Base-by-base conservation (phyloP, 495 filamentous ascomycete genomes). In the Penicillium ucsense region DNA sequence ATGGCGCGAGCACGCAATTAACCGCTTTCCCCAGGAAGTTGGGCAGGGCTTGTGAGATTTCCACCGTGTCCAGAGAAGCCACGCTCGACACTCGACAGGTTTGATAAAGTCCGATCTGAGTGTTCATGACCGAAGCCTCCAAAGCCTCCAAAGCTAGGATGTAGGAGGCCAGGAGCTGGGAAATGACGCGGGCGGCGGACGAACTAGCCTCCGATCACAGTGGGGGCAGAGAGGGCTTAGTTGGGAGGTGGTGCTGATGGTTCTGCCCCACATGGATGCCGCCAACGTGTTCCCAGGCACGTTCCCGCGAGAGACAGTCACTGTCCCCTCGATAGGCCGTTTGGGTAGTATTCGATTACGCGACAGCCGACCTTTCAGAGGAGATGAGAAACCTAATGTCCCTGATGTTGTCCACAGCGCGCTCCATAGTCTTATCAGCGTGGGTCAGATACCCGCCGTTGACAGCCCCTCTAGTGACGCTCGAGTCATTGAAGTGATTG, bases 141-240 rank as follows among this genome's bases (percentile, higher is more conserved):
- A 42, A 29, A 30, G 30, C 11, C n/a, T 33, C 12, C n/a, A 20
- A 31, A 35, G n/a, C n/a, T 30, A 46, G 31, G 37, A 27, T 27
- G 41, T 43, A 36, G 33, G 11, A 50, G 41, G 20, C 41, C 37
- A 4, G 43, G 48, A 39, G 39, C 46, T 34, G 36, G 2, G 46
- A 52, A 37, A 39, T 50, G 43, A 41, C 43, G 46, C 36, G 35
- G 43, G 31, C 40, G 27, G 46, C 36, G 35, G 43, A 29, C 40
- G 27, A 53, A 46, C 47, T 53, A 53, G 45, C 42, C 53, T 57
- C 54, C 57, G 51, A 53, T 53, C 55, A 53, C 56, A 20, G 20
- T 20, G 20, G 20, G 53, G 53, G 45, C 50, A 33, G 50, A 52
- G 50, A 50, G 51, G 54, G 37, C 38, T 48, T 51, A 20, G 20